Conservation (phyloP, 148 eudicot genomes). For the Simmondsia chinensis region DNA sequence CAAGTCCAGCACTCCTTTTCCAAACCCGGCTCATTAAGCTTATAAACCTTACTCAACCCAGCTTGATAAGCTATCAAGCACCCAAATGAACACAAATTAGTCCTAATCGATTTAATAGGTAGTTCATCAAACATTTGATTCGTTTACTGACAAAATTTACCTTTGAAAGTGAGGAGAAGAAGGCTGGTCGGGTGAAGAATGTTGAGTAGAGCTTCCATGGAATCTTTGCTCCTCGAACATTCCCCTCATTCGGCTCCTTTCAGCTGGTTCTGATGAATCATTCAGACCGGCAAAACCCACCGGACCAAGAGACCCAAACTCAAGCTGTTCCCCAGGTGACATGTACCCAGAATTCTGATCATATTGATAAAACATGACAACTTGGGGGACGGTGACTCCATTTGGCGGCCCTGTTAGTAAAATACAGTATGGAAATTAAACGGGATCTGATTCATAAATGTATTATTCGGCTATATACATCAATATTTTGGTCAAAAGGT, state of each 20-base stretch:
- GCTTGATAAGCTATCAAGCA: background rate
- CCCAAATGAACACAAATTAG: background rate
- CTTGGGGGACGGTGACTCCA: constrained; percentile 39
- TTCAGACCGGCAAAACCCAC: constrained; percentile 30
- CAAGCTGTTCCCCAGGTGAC: constrained; percentile 58
- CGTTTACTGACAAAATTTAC: constrained; percentile 13
- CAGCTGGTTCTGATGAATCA: constrained; percentile 37
- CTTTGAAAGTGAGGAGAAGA: constrained; percentile 64
- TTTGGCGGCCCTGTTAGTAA: constrained; percentile 38
- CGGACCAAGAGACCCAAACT: constrained; percentile 64
- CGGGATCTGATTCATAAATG: too few relatives aligned
- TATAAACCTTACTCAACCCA: too few relatives aligned
- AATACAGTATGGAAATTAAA: too few relatives aligned
- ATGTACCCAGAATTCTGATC: constrained; percentile 40
- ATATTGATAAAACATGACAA: constrained; percentile 71
- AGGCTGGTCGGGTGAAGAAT: constrained; percentile 67
- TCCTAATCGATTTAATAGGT: too few relatives aligned
- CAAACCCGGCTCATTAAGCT: too few relatives aligned
- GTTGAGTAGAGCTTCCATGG: constrained; percentile 34
- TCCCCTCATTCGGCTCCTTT: constrained; percentile 33
- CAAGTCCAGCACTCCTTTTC: too few relatives aligned
- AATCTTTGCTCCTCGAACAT: constrained; percentile 46
- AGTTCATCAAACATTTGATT: too few relatives aligned
- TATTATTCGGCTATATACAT: too few relatives aligned
- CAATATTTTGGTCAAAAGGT: too few relatives aligned